Evolutionary conservation across 371 early-diverging fungal species (phyloP), one percentile per base, ranked within the genome.

Genomic region (Thermomucor indicae-seudaticae): DNA sequence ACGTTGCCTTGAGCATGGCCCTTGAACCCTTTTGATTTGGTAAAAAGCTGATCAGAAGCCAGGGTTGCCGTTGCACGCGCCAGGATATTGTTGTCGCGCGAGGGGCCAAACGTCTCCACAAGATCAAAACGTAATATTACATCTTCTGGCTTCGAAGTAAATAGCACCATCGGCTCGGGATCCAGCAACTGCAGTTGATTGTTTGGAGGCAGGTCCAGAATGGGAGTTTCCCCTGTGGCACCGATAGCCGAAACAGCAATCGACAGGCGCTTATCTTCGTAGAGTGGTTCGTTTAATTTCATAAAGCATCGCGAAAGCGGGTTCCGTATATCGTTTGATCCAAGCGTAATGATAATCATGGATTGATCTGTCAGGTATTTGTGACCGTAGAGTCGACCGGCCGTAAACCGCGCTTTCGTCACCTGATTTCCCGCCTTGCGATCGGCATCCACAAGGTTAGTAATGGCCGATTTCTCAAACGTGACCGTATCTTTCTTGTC

Each of bases 301-400:
- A 60, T 43, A 17, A 65, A 72, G 14, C 51, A 31, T n/a, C 61
- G 42, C 2, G 57, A 51, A 0, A 80, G 59, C 1, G 63, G 57
- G 10, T 71, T 78, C 22, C 86, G 78, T 1, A 73, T 55, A 55
- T 88, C 90, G 39, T 81, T 81, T 4, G 85, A 80, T 2, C 90
- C 88, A 12, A 88, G 51, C 0, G 83, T 86, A 34, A 90, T 67
- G 17, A 84, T 66, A 34, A 90, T 75, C 72, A 87, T 70, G 24
- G 69, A 72, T 34, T 83, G 70, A 19, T 80, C 78, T 7, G 81
- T 78, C 8, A 89, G 62, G 39, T 81, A 85, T 38, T 76, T 81
- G 60, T 85, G 86, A 23, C 88, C 86, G 58, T 84, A 84, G 0
- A 80, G 48, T 0, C 83, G 75, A 19, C 75, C 75, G 12, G 72